Conservation (phyloP, 2,329 filamentous ascomycete species). For the Pseudocercospora fijiensis region DNA sequence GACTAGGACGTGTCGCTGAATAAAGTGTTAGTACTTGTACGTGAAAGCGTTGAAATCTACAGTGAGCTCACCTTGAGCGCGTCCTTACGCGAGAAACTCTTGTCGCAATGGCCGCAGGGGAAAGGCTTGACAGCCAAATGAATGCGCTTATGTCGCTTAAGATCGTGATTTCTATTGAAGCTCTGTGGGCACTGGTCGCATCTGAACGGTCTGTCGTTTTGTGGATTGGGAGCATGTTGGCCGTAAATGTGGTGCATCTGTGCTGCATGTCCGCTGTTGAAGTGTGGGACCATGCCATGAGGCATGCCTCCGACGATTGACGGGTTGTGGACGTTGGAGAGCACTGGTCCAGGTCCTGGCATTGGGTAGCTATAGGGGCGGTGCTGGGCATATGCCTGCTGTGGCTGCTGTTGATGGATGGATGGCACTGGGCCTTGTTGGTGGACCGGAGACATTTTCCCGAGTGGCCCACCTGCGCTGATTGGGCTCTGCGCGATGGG, state of each 20-base stretch:
- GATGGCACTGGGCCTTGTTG: slow-evolving; percentile 46
- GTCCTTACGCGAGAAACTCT: slow-evolving; percentile 95
- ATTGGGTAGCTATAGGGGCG: slow-evolving; percentile 58
- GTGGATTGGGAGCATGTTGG: slow-evolving; percentile 49
- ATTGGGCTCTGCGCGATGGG: slow-evolving; percentile 52
- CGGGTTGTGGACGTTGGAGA: slow-evolving; percentile 76
- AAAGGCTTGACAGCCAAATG: slow-evolving; percentile 95
- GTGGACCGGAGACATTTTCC: slow-evolving; percentile 55
- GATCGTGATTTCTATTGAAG: slow-evolving; percentile 93
- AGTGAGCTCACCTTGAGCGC: slow-evolving; percentile 77
- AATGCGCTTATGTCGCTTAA: slow-evolving; percentile 94
- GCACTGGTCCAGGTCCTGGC: slow-evolving; percentile 66
- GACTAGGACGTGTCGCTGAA: slow-evolving; percentile 64
- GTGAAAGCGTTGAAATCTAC: neutral
- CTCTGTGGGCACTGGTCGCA: slow-evolving; percentile 90
- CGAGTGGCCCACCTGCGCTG: slow-evolving; percentile 47
- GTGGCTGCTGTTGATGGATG: slow-evolving; percentile 44
- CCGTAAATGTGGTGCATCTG: slow-evolving; percentile 68
- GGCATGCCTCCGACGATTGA: slow-evolving; percentile 56
- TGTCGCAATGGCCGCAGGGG: slow-evolving; percentile 86
- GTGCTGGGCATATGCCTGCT: slow-evolving; percentile 46
- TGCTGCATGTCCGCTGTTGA: slow-evolving; percentile 61
- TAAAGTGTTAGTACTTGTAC: slow-evolving; percentile 43
- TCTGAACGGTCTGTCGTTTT: slow-evolving; percentile 85
- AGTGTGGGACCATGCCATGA: slow-evolving; percentile 55